Evolutionary conservation across 2,329 filamentous ascomycete species (phyloP), one percentile per base, ranked within the genome.

Genomic region (Neonectria magnoliae): DNA sequence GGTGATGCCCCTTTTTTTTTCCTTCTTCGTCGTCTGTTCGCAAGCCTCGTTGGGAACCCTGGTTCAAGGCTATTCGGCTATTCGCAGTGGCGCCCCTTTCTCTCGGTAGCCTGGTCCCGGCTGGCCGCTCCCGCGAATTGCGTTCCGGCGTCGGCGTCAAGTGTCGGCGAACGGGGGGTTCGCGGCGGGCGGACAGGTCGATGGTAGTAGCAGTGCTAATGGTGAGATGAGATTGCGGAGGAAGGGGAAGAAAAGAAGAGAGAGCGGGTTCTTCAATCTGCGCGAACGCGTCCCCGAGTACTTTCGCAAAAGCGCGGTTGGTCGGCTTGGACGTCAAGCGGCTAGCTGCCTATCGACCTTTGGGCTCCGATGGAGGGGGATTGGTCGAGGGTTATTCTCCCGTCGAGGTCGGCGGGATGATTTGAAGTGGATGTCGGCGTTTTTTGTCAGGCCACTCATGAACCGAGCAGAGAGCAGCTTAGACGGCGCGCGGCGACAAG

Each of bases 391-490:
- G 27, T 11, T 18, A 27, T 31, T 50, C 29, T 14, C 11, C 47
- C 47, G 47, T 52, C 22, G 47, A 44, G 5, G 25, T 42, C 22
- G 56, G 47, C 22, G 56, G 47, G 27, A 31, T n/a, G 25, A 20
- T 27, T 41, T 57, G 27, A 59, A 52, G 56, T 65, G 62, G 65
- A 67, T 52, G 62, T 41, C 13, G 29, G 44, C 44, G 55, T 38
- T 38, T 38, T 60, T 45, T 53, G 54, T 62, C 59, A 68, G 68
- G 50, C 45, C 68, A 70, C 60, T 16, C 36, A 20, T 16, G 25
- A 31, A 57, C 54, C 42, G 50, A 41, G 22, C 61, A 45, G 42
- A 45, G 42, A 22, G 44, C 61, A 57, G 29, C 18, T 41, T 41
- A 14, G 29, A 50, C 25, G 47, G 27, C 18, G 25, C 47, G 47